A percentile compares a stretch with the other conserved stretches of the same genome.
Conservation (phyloP, 805 yeast genomes). For the Candida caryicola region DNA sequence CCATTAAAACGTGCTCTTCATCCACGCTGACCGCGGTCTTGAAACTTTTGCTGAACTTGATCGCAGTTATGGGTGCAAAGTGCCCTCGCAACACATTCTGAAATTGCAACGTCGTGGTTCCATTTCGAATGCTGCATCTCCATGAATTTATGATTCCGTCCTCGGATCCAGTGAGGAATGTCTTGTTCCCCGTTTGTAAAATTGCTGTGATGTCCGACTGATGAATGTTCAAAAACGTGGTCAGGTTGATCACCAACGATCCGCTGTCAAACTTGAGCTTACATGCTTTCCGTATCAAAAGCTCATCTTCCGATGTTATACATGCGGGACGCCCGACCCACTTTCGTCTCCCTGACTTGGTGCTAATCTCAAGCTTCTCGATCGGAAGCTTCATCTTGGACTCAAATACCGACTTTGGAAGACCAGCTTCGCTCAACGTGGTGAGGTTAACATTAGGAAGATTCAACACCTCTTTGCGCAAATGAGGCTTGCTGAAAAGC, state of each 20-base stretch:
- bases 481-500: slow-evolving; percentile 68
- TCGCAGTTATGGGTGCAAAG: slow-evolving; percentile 39
- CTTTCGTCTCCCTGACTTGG: slow-evolving; percentile 31
- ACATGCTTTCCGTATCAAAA: slow-evolving; percentile 31
- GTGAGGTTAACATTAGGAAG: slow-evolving; percentile 33
- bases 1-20: slow-evolving; percentile 47
- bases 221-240: slow-evolving; percentile 44
- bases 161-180: slow-evolving; percentile 48
- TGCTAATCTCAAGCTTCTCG: slow-evolving; percentile 43
- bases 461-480: slow-evolving; percentile 40
- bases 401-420: slow-evolving; percentile 44
- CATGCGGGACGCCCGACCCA: slow-evolving; percentile 54
- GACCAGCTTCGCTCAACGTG: slow-evolving; percentile 25
- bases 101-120: slow-evolving; percentile 31
- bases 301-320: slow-evolving; percentile 35
- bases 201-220: slow-evolving; percentile 37
- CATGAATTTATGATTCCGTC: slow-evolving; percentile 65
- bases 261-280: slow-evolving; percentile 21
- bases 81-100: slow-evolving; percentile 59
- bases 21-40: slow-evolving; percentile 57
- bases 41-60: slow-evolving; percentile 51
- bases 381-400: slow-evolving; percentile 42
- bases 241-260: slow-evolving; percentile 40
- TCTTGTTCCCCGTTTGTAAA: slow-evolving; percentile 39
- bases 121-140: slow-evolving; percentile 36